Evolutionary conservation across 495 filamentous ascomycete genomes (phyloP).

Genomic region (Penicillium ochrochloron): DNA sequence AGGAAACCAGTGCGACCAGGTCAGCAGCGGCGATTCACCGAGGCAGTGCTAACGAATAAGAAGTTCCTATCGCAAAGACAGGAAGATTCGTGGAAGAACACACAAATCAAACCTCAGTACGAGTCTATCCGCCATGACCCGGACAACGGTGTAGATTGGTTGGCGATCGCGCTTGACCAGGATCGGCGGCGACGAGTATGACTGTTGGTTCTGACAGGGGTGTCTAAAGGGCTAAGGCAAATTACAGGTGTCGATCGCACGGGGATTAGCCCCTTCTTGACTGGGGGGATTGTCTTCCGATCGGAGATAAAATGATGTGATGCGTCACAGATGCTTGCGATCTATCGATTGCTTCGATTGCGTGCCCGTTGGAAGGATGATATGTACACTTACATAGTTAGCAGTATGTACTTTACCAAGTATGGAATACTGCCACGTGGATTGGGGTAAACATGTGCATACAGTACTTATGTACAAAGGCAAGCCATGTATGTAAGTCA

Average conservation of each 20-base stretch:
- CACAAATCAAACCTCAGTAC: constrained; percentile 12
- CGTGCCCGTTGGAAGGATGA: background rate
- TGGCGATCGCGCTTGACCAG: constrained; percentile 10
- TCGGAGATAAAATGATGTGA: constrained; percentile 8
- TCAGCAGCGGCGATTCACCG: constrained; percentile 17
- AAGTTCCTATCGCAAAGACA: background rate
- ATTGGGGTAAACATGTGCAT: constrained; percentile 11
- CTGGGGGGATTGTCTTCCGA: background rate
- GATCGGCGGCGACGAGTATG: background rate
- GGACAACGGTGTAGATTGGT: constrained; percentile 12
- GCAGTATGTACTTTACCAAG: background rate
- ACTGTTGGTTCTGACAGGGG: background rate
- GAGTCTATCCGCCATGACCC: constrained; percentile 19
- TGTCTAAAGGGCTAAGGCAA: background rate
- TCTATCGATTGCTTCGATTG: constrained; percentile 11
- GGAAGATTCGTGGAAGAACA: constrained; percentile 4
- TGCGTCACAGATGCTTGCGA: constrained; percentile 8
- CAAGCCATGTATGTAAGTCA: constrained; percentile 1
- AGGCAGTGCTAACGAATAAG: constrained; percentile 16
- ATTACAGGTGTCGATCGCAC: background rate
- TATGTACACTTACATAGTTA: background rate
- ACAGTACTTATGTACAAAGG: constrained; percentile 1
- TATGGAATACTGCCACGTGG: constrained; percentile 15
- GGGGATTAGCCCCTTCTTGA: background rate
- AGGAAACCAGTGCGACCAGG: constrained; percentile 6